Percentiles rank a stretch among this genome's conserved stretches.
Evolutionary conservation across 1,284 basidiomycete species (phyloP).

Genomic region (Tilletia horrida): DNA sequence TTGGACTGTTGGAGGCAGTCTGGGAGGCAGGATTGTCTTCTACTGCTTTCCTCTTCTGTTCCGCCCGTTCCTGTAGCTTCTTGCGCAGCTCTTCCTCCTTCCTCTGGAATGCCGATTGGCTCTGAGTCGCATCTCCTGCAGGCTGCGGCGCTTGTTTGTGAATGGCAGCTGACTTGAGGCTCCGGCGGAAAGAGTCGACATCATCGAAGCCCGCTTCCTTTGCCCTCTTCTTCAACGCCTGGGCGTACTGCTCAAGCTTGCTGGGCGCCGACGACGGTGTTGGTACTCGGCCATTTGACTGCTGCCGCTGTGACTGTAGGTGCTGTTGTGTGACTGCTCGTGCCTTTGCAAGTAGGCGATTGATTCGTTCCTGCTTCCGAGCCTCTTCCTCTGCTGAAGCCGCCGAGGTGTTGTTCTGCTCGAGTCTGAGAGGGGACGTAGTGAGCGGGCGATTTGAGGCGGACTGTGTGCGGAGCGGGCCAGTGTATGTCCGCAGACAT

Average conservation of each 20-base stretch:
- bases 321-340: conserved; percentile 4
- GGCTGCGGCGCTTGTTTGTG: too few species aligned
- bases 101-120: not conserved
- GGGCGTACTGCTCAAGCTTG: conserved; percentile 14
- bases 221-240: not conserved
- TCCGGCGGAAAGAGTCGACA: not conserved
- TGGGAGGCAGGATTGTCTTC: not conserved
- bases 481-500: not conserved
- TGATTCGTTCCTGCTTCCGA: not conserved
- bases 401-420: not conserved
- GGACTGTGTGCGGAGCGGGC: not conserved
- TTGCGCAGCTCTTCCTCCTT: conserved; percentile 14
- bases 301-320: not conserved
- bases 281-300: not conserved
- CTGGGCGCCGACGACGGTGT: not conserved
- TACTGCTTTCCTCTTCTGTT: not conserved
- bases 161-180: not conserved
- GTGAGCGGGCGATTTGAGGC: not conserved
- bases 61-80: not conserved
- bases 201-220: not conserved
- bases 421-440: not conserved
- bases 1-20: not conserved
- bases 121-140: too few species aligned
- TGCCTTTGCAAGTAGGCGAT: not conserved
- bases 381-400: too few species aligned